Evolutionary conservation across 2,329 filamentous ascomycete genomes (phyloP).

Genomic region (Teratosphaeria gauchensis): DNA sequence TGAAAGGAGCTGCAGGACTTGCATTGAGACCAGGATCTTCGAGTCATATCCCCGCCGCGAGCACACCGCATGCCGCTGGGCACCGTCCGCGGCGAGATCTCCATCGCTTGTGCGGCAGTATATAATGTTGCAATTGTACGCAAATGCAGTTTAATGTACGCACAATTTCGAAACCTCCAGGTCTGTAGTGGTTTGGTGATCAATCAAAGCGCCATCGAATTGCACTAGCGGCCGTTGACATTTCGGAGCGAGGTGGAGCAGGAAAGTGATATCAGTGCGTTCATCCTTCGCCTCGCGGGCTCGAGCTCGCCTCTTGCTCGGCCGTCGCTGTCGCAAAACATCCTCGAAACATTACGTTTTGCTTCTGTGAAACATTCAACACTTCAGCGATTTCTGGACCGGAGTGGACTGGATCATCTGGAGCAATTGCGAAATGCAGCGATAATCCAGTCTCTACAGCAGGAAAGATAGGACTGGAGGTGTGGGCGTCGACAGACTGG

Average conservation of each 20-base stretch:
- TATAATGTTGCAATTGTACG: too few species aligned
- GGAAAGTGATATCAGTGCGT: not conserved
- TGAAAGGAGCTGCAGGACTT: not conserved
- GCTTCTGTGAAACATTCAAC: not conserved
- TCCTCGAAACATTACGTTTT: not conserved
- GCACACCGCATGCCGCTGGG: not conserved
- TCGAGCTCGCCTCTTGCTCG: not conserved
- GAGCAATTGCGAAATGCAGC: not conserved
- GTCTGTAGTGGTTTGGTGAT: not conserved
- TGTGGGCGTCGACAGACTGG: not conserved
- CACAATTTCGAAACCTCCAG: not conserved
- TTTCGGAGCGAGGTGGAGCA: not conserved
- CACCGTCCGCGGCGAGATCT: too few species aligned
- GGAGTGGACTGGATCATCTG: not conserved
- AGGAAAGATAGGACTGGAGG: not conserved
- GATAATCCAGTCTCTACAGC: not conserved
- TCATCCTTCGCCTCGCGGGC: not conserved
- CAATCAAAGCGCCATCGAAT: slow-evolving; percentile 1
- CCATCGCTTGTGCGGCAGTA: too few species aligned
- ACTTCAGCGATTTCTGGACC: not conserved
- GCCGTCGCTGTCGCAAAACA: not conserved
- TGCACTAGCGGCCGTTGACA: not conserved
- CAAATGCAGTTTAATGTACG: not conserved
- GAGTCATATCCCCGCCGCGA: not conserved
- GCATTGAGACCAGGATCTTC: not conserved